These are phyloP conservation scores for Beauveria medogensis DNA, from an alignment of 2,329 filamentous ascomycete species.

Conservation along the genomic window DNA sequence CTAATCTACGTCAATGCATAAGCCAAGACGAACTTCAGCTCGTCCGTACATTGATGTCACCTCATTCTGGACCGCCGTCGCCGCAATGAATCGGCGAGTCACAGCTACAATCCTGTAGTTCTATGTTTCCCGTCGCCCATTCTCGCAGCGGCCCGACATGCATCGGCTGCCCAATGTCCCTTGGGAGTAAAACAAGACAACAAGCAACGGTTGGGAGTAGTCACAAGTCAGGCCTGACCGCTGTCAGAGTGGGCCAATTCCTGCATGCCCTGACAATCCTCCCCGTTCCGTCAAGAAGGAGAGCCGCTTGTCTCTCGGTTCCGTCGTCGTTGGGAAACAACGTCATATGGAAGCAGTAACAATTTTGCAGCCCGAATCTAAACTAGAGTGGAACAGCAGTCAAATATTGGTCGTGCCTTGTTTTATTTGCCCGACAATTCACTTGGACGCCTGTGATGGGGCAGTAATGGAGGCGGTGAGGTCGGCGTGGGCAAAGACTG, in stretches of 20 bases:
- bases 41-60: too few relatives aligned
- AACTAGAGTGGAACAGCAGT: too few relatives aligned
- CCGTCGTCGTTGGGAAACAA: too few relatives aligned
- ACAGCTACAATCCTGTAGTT: background rate
- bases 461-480: background rate
- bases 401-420: background rate
- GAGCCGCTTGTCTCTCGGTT: background rate
- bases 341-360: background rate
- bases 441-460: background rate
- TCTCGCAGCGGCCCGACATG: background rate
- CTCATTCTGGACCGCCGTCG: too few relatives aligned
- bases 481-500: background rate
- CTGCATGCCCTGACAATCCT: background rate
- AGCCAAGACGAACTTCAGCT: too few relatives aligned
- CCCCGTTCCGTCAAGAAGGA: background rate
- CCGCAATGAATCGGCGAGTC: background rate
- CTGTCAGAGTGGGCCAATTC: background rate
- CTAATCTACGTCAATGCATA: too few relatives aligned
- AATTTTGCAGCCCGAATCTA: background rate
- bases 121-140: too few relatives aligned
- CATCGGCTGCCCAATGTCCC: background rate
- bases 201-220: too few relatives aligned
- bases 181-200: too few relatives aligned
- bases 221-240: background rate
- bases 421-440: background rate